These are phyloP conservation scores for Glycine soja DNA, from an alignment of 306 rosid species.

Conservation along the genomic window DNA sequence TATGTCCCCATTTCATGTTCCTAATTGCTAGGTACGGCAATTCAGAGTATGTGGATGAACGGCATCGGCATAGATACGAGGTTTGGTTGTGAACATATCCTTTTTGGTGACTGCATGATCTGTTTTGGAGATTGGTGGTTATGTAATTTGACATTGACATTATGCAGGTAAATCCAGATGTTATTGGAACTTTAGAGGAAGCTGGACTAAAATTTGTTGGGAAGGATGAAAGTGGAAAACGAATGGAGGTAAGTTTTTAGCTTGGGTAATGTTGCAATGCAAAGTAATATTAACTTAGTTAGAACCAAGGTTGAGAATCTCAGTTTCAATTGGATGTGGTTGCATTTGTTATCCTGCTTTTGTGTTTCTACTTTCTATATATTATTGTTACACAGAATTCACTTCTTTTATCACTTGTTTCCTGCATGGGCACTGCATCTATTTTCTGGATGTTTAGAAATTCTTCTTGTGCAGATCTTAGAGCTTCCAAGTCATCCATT, in stretches of 20 bases:
- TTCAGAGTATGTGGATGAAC: slow-evolving; percentile 85
- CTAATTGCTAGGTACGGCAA: slow-evolving; percentile 72
- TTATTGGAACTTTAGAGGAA: slow-evolving; percentile 75
- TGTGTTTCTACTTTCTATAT: slow-evolving; percentile 27
- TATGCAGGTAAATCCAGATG: slow-evolving; percentile 90
- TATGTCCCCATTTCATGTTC: slow-evolving; percentile 12
- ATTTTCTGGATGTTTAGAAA: slow-evolving; percentile 38
- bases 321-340: slow-evolving; percentile 26
- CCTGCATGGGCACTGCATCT: neutral
- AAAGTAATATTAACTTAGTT: slow-evolving; percentile 26
- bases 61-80: slow-evolving; percentile 99
- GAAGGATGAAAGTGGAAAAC: slow-evolving; percentile 89
- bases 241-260: slow-evolving; percentile 84
- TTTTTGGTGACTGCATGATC: slow-evolving; percentile 20
- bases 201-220: slow-evolving; percentile 93
- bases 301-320: slow-evolving; percentile 37
- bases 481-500: slow-evolving; percentile 94
- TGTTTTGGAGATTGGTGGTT: slow-evolving; percentile 13
- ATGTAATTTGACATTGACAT: slow-evolving; percentile 38
- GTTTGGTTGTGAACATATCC: slow-evolving; percentile 54
- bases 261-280: slow-evolving; percentile 35
- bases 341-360: slow-evolving; percentile 33
- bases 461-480: slow-evolving; percentile 69
- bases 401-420: slow-evolving; percentile 31
- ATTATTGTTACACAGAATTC: slow-evolving; percentile 16